Conservation (phyloP, 768 basidiomycete species). For the Wakefieldia striispora region DNA sequence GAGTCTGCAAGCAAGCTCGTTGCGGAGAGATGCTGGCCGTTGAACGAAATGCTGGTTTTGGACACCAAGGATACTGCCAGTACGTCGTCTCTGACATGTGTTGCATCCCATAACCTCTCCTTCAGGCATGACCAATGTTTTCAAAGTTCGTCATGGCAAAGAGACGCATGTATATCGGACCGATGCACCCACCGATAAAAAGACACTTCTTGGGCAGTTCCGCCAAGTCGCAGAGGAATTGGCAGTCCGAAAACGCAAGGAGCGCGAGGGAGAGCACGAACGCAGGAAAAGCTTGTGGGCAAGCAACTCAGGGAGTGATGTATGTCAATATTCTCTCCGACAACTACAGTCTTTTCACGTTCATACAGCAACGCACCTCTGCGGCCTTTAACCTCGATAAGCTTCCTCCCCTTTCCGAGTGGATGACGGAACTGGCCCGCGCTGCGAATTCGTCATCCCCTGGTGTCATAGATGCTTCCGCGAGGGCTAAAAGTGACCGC, state of each 20-base stretch:
- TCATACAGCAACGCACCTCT: conserved; percentile 30
- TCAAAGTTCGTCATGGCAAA: conserved; percentile 91
- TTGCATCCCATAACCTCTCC: conserved; percentile 4
- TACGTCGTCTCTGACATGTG: conserved; percentile 35
- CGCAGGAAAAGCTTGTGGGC: conserved; percentile 77
- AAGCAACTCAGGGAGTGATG: conserved; percentile 43
- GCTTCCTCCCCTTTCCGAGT: conserved; percentile 67
- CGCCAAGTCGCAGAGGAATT: conserved; percentile 93
- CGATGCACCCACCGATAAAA: conserved; percentile 81
- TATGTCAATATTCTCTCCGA: conserved; percentile 21
- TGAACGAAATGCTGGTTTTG: conserved; percentile 91
- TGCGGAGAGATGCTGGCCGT: conserved; percentile 89
- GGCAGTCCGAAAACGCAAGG: conserved; percentile 82
- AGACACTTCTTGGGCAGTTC: conserved; percentile 77
- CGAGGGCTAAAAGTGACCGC: conserved; percentile 73
- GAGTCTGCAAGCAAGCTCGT: conserved; percentile 72
- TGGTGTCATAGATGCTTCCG: conserved; percentile 38
- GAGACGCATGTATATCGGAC: conserved; percentile 94
- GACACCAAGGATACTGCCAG: conserved; percentile 96
- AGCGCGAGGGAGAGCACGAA: conserved; percentile 92
- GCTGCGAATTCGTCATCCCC: conserved; percentile 42
- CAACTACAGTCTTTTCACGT: background rate
- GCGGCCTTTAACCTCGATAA: conserved; percentile 34
- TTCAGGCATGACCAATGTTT: conserved; percentile 86
- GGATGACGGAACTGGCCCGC: conserved; percentile 69